These are phyloP conservation scores for Tetrastigma voinierianum DNA, from an alignment of 164 flowering plant genomes.

Conservation along the genomic window DNA sequence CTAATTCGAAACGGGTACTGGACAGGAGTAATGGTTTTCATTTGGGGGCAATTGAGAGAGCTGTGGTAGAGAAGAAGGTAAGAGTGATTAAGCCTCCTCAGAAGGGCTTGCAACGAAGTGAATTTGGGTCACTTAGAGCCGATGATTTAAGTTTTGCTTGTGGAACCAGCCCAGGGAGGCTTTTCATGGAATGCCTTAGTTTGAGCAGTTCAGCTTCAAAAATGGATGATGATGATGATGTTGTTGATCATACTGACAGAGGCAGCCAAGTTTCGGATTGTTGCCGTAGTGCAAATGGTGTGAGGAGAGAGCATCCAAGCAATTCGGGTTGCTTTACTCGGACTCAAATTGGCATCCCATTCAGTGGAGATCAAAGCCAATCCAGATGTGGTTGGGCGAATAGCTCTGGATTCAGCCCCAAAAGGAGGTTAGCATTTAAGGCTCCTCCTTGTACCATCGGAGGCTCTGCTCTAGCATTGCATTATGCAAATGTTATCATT, in stretches of 20 bases:
- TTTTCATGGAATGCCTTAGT: conserved; percentile 84
- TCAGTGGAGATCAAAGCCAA: conserved; percentile 38
- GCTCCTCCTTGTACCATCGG: conserved; percentile 79
- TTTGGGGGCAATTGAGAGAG: conserved; percentile 36
- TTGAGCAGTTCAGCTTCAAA: conserved; percentile 66
- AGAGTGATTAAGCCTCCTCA: conserved; percentile 27
- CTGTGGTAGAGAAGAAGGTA: conserved; percentile 25
- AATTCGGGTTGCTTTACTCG: conserved; percentile 33
- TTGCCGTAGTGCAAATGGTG: conserved; percentile 30
- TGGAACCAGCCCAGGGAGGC: conserved; percentile 69
- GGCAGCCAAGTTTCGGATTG: conserved; percentile 40
- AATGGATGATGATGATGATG: conserved; percentile 45
- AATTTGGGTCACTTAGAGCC: conserved; percentile 28
- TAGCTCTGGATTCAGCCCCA: conserved; percentile 39
- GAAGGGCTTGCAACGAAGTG: conserved; percentile 30
- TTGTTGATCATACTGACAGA: conserved; percentile 31
- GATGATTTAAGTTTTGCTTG: conserved; percentile 70
- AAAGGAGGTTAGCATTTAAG: conserved; percentile 44
- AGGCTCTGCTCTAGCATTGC: conserved; percentile 91
- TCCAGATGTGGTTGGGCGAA: conserved; percentile 15
- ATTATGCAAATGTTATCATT: conserved; percentile 91
- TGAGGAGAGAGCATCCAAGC: conserved; percentile 31
- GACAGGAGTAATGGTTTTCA: conserved; percentile 27
- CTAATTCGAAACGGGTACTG: conserved; percentile 25
- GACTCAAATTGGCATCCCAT: conserved; percentile 24